Percentiles rank a stretch among this genome's conserved stretches.
Conservation (phyloP, 2,329 filamentous ascomycete species). For the Thielaviopsis musarum region DNA sequence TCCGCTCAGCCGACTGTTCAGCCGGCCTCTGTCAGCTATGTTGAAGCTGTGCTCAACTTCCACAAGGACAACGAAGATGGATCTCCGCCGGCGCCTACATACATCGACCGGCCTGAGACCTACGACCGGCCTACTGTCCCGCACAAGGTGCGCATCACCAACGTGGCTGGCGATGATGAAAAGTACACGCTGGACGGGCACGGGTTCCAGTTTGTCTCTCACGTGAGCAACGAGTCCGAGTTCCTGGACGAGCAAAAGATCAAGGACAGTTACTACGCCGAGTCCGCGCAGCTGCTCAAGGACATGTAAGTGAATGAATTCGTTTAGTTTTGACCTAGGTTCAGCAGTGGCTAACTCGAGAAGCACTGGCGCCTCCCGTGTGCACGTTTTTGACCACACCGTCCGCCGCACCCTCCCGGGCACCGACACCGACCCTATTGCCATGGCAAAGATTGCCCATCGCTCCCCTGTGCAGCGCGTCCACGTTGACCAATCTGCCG, state of each 20-base stretch:
- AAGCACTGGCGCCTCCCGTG: conserved; percentile 41
- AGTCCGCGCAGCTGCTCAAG: conserved; percentile 50
- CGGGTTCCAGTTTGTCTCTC: conserved; percentile 24
- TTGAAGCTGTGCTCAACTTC: conserved; percentile 23
- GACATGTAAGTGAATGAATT: conserved; percentile 19
- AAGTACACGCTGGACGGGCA: conserved; percentile 24
- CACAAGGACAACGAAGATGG: conserved; percentile 26
- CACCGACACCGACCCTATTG: conserved; percentile 9
- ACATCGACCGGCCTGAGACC: conserved; percentile 21
- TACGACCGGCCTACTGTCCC: conserved; percentile 18
- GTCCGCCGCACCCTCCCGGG: conserved; percentile 41
- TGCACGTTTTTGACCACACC: conserved; percentile 59
- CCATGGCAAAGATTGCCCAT: conserved; percentile 23
- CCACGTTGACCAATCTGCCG: conserved; percentile 40
- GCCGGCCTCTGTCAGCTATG: conserved; percentile 14
- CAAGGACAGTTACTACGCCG: conserved; percentile 49
- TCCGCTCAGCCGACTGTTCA: neutral
- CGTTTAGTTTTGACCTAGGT: conserved; percentile 16
- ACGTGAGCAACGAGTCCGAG: conserved; percentile 18
- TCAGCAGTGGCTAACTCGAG: conserved; percentile 14
- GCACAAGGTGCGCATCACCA: conserved; percentile 18
- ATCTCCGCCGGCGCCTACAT: conserved; percentile 22
- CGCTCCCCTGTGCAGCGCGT: conserved; percentile 26
- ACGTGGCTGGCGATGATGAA: conserved; percentile 24
- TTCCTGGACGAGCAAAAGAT: conserved; percentile 41